A percentile compares a stretch with the other conserved stretches of the same genome.
phyloP scores from a whole-genome alignment of 2,329 filamentous ascomycete species.

The Stachybotrys elegans region DNA sequence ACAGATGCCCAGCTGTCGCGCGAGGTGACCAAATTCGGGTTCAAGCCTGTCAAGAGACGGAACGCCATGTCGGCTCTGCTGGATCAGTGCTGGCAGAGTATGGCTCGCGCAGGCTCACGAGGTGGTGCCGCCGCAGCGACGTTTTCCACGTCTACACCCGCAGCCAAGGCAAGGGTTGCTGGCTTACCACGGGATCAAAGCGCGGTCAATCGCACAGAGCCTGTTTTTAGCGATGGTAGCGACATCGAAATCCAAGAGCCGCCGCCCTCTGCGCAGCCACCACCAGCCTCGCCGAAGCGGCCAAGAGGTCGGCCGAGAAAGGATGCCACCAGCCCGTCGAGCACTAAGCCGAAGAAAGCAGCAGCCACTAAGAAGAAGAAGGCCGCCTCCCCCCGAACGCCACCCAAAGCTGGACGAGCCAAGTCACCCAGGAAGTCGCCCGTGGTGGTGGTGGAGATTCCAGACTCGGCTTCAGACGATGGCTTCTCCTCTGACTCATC shows the following conservation, averaged over 20 bases:
- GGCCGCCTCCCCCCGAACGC: conserved; percentile 7
- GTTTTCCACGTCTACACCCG: conserved; percentile 7
- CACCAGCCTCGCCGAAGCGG: conserved; percentile 27
- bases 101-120: too few species aligned
- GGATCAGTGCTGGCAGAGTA: conserved; percentile 65
- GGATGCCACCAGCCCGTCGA: conserved; percentile 9
- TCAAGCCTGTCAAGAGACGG: conserved; percentile 66
- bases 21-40: conserved; percentile 61
- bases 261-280: conserved; percentile 27
- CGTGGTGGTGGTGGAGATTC: conserved; percentile 37
- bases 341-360: conserved; percentile 8
- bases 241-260: conserved; percentile 23
- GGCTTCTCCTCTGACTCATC: conserved; percentile 24
- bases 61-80: conserved; percentile 66
- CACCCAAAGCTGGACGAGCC: too few species aligned
- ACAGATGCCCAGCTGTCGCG: conserved; percentile 59
- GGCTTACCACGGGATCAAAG: too few species aligned
- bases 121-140: conserved; percentile 13
- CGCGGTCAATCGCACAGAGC: too few species aligned
- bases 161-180: too few species aligned
- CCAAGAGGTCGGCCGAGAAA: conserved; percentile 39
- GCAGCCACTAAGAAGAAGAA: conserved; percentile 10
- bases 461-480: conserved; percentile 43
- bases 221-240: conserved; percentile 9
- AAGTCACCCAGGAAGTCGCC: too few species aligned